Percentiles rank a stretch among this genome's conserved stretches.
Evolutionary conservation across 2,329 filamentous ascomycete genomes (phyloP).

Genomic region (Emmonsia crescens): DNA sequence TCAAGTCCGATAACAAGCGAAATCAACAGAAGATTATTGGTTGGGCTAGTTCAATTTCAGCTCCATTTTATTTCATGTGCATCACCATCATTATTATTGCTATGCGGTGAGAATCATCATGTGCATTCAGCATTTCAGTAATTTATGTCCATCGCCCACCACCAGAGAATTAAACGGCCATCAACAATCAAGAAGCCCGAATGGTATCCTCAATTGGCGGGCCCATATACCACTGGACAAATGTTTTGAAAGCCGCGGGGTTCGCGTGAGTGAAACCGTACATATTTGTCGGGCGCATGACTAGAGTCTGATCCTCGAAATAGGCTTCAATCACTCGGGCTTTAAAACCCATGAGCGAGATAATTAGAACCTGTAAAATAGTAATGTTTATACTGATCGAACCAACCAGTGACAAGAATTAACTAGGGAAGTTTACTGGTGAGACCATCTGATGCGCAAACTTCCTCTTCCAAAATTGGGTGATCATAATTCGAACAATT

Average conservation of each 20-base stretch:
- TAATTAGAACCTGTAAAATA: slow-evolving; percentile 10
- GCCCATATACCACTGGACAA: slow-evolving; percentile 9
- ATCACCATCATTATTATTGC: too few relatives aligned
- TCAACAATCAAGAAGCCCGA: not conserved
- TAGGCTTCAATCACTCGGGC: slow-evolving; percentile 13
- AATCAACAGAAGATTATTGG: too few relatives aligned
- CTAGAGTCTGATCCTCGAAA: slow-evolving; percentile 10
- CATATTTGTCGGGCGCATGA: slow-evolving; percentile 9
- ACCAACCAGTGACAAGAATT: too few relatives aligned
- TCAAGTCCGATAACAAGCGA: too few relatives aligned
- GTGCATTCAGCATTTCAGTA: too few relatives aligned
- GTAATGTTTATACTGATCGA: not conserved
- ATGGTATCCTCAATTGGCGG: not conserved
- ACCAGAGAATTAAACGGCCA: not conserved
- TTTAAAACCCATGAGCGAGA: slow-evolving; percentile 14
- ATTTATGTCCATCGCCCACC: too few relatives aligned
- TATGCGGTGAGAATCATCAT: too few relatives aligned
- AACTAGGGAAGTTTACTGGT: not conserved
- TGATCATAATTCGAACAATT: too few relatives aligned
- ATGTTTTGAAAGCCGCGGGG: not conserved
- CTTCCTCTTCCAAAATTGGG: too few relatives aligned
- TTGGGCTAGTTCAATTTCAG: too few relatives aligned
- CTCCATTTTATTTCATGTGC: too few relatives aligned
- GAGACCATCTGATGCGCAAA: not conserved
- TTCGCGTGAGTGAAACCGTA: slow-evolving; percentile 2